Conservation (phyloP, 192 early-diverging fungal species). For the Polychytrium aggregatum region DNA sequence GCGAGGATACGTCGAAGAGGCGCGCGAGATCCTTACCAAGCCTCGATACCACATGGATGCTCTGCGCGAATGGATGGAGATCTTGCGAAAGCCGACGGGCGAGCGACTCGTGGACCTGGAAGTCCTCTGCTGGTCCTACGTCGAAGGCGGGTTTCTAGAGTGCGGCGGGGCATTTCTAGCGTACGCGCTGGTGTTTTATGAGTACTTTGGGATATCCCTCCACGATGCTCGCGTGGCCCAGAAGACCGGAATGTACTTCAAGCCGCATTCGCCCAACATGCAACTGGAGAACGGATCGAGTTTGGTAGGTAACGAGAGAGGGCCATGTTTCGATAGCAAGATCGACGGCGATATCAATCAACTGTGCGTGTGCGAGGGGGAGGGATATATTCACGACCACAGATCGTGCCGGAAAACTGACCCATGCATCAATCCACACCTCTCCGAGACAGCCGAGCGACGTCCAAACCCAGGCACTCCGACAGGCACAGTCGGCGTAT, state of each 20-base stretch:
- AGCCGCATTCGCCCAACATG: slow-evolving; percentile 27
- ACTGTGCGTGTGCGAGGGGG: no score
- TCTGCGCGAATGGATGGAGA: slow-evolving; percentile 14
- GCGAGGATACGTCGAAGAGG: slow-evolving; percentile 15
- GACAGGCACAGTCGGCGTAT: slow-evolving; percentile 65
- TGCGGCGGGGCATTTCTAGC: slow-evolving; percentile 48
- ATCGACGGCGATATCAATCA: no score
- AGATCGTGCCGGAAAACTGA: no score
- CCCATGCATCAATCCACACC: background rate
- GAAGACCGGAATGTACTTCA: slow-evolving; percentile 23
- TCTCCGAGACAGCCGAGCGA: slow-evolving; percentile 23
- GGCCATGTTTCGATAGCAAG: no score
- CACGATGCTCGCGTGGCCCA: slow-evolving; percentile 35
- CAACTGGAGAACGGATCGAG: slow-evolving; percentile 13
- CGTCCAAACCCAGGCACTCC: slow-evolving; percentile 54
- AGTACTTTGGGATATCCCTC: slow-evolving; percentile 52
- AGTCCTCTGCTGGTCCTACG: slow-evolving; percentile 74
- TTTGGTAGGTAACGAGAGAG: slow-evolving; percentile 24
- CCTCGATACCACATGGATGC: slow-evolving; percentile 32
- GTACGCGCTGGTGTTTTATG: slow-evolving; percentile 74
- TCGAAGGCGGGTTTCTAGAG: slow-evolving; percentile 79
- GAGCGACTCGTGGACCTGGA: slow-evolving; percentile 84
- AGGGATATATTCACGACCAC: no score
- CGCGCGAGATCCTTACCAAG: slow-evolving; percentile 21
- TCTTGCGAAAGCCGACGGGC: slow-evolving; percentile 28